These are phyloP conservation scores for Aspergillus hortae DNA, from an alignment of 2,329 filamentous ascomycete genomes.

Conservation along the genomic window DNA sequence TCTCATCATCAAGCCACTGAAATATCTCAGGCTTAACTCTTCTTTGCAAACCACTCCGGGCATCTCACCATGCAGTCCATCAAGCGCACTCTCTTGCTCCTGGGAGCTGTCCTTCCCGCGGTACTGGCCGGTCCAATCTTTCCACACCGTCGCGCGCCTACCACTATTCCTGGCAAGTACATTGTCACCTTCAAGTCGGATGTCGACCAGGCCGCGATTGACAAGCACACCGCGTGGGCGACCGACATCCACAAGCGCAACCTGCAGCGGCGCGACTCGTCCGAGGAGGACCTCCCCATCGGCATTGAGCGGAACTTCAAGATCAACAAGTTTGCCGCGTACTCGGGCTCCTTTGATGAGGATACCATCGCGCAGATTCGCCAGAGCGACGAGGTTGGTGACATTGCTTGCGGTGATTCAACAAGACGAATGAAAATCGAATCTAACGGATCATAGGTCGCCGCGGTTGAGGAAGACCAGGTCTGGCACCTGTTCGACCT, in stretches of 20 bases:
- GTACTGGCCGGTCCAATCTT: slow-evolving; percentile 16
- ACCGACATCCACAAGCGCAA: slow-evolving; percentile 19
- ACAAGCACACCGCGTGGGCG: slow-evolving; percentile 19
- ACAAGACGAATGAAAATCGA: background rate
- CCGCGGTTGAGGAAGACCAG: slow-evolving; percentile 23
- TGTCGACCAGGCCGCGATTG: slow-evolving; percentile 14
- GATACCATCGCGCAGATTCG: slow-evolving; percentile 40
- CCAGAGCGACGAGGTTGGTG: slow-evolving; percentile 28
- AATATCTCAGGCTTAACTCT: background rate
- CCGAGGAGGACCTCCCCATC: slow-evolving; percentile 12
- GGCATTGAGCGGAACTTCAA: slow-evolving; percentile 42
- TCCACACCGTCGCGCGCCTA: slow-evolving; percentile 8
- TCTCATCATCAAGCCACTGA: slow-evolving; percentile 5
- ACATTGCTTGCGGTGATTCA: slow-evolving; percentile 7
- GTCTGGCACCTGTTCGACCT: slow-evolving; percentile 17
- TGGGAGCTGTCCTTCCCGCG: slow-evolving; percentile 21
- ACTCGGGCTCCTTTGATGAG: slow-evolving; percentile 45
- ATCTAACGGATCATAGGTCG: slow-evolving; percentile 18
- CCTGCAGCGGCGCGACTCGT: slow-evolving; percentile 11
- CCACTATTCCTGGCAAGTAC: slow-evolving; percentile 21
- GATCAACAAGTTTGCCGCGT: slow-evolving; percentile 42
- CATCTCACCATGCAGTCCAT: slow-evolving; percentile 16
- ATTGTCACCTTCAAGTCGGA: slow-evolving; percentile 23
- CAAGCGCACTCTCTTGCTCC: slow-evolving; percentile 19
- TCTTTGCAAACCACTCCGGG: background rate